phyloP scores from a whole-genome alignment of 1,284 basidiomycete genomes.

The Boletus mariae region DNA sequence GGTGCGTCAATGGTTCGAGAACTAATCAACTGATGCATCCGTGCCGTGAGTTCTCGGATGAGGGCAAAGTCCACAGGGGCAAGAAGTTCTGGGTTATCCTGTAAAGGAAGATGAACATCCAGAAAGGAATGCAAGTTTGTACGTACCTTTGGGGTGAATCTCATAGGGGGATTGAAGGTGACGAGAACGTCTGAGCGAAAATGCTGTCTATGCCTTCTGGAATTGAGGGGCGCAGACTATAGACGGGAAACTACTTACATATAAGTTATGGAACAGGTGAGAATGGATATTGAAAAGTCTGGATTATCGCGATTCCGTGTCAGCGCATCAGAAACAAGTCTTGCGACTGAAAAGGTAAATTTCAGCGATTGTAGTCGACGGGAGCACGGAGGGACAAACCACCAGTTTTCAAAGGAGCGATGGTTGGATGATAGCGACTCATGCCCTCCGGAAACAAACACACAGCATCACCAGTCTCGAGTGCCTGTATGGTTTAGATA shows the following conservation, averaged over 20 bases:
- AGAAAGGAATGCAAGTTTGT: not conserved
- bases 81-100: conserved; percentile 72
- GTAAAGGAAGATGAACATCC: not conserved
- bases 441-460: conserved; percentile 82
- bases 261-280: conserved; percentile 81
- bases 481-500: conserved; percentile 43
- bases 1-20: conserved; percentile 78
- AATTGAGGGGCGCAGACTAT: not conserved
- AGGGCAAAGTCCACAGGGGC: conserved; percentile 57
- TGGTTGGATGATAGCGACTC: conserved; percentile 77
- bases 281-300: conserved; percentile 66
- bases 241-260: conserved; percentile 44
- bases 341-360: conserved; percentile 51
- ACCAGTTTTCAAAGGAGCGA: conserved; percentile 82
- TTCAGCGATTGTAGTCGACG: conserved; percentile 4
- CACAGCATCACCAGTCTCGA: conserved; percentile 75
- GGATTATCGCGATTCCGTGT: conserved; percentile 65
- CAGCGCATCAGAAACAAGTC: conserved; percentile 75
- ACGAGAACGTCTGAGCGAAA: conserved; percentile 85
- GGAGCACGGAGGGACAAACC: conserved; percentile 40
- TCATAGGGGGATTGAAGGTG: conserved; percentile 74
- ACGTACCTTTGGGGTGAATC: conserved; percentile 58
- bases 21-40: conserved; percentile 65
- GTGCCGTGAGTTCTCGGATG: conserved; percentile 60
- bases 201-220: conserved; percentile 56